phyloP scores from a whole-genome alignment of 2,329 filamentous ascomycete genomes.

The Alternaria burnsii region DNA sequence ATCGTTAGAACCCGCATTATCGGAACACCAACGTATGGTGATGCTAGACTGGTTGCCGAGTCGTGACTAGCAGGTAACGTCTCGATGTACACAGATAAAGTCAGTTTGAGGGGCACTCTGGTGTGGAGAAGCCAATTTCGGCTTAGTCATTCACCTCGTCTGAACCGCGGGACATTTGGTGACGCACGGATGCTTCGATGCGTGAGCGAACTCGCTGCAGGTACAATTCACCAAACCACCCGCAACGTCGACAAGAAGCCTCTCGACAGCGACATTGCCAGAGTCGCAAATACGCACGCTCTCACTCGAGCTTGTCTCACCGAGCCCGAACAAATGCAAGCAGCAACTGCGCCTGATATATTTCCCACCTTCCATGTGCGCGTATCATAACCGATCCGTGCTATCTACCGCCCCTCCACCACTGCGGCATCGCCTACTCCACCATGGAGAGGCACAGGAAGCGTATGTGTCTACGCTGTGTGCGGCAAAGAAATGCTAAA shows the following conservation, averaged over 20 bases:
- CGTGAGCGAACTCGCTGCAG: conserved; percentile 34
- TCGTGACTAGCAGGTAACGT: background rate
- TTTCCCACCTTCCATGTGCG: conserved; percentile 46
- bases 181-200: conserved; percentile 25
- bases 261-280: conserved; percentile 23
- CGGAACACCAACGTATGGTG: background rate
- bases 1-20: background rate
- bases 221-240: conserved; percentile 30
- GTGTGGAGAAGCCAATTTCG: conserved; percentile 6
- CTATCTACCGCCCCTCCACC: conserved; percentile 46
- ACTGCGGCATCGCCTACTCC: conserved; percentile 39
- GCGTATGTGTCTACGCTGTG: conserved; percentile 44
- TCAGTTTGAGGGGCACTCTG: background rate
- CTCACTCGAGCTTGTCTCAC: conserved; percentile 30
- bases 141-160: conserved; percentile 19
- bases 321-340: conserved; percentile 46
- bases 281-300: conserved; percentile 27
- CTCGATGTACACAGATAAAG: background rate
- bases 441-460: conserved; percentile 62
- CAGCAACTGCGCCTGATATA: conserved; percentile 45
- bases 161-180: conserved; percentile 20
- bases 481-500: conserved; percentile 29
- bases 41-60: too few species aligned
- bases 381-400: conserved; percentile 45
- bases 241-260: conserved; percentile 10